Conservation (phyloP, 2,329 filamentous ascomycete genomes). For the Talaromyces sp. region DNA sequence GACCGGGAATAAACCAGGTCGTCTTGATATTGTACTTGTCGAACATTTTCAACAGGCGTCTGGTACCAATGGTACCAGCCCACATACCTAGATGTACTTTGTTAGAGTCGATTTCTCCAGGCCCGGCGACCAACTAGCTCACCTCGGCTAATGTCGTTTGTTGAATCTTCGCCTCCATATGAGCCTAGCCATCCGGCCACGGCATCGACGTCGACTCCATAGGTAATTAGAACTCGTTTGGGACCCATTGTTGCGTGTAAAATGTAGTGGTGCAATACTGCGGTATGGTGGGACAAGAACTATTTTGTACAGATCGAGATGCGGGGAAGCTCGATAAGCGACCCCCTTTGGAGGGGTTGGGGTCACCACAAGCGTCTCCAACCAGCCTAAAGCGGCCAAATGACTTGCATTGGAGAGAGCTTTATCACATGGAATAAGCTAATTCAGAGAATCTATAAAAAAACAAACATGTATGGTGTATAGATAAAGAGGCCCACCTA, state of each 20-base stretch:
- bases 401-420: too few relatives aligned
- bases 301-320: slow-evolving; percentile 10
- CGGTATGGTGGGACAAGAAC: neutral
- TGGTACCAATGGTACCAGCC: slow-evolving; percentile 67
- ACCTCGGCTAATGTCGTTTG: slow-evolving; percentile 37
- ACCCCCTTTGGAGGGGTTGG: slow-evolving; percentile 12
- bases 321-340: slow-evolving; percentile 17
- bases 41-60: slow-evolving; percentile 69
- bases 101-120: neutral
- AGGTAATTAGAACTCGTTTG: slow-evolving; percentile 32
- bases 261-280: neutral
- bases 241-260: slow-evolving; percentile 18
- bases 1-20: slow-evolving; percentile 67
- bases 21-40: slow-evolving; percentile 72
- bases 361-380: neutral
- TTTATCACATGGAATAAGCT: too few relatives aligned
- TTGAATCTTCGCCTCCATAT: slow-evolving; percentile 37
- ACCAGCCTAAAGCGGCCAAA: neutral
- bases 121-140: neutral
- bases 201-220: slow-evolving; percentile 39
- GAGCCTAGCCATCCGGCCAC: slow-evolving; percentile 38
- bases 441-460: too few relatives aligned
- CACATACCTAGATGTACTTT: slow-evolving; percentile 56
- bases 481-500: too few relatives aligned
- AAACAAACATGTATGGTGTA: too few relatives aligned